Evolutionary conservation across 2,329 filamentous ascomycete species (phyloP).

Genomic region (Ophiocordyceps camponoti-saundersi): DNA sequence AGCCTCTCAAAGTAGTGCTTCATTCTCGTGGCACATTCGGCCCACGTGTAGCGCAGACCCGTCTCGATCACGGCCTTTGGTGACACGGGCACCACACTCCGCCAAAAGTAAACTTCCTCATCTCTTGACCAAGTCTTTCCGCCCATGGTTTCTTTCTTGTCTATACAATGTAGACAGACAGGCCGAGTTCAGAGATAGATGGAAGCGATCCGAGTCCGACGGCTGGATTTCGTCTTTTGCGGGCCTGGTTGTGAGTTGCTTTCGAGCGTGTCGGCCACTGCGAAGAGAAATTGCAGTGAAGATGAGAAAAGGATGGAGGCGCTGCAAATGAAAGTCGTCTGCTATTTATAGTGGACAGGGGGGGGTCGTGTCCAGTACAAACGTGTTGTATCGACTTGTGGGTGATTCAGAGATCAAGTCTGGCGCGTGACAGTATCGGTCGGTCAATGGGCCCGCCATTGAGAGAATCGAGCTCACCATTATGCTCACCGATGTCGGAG

Average conservation of each 20-base stretch:
- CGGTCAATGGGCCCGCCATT: background rate
- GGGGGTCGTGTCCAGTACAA: background rate
- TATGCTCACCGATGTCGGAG: background rate
- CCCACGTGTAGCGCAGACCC: slow-evolving; percentile 14
- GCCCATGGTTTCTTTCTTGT: slow-evolving; percentile 21
- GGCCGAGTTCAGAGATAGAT: too few relatives aligned
- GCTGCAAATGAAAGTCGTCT: background rate
- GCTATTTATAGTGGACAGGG: background rate
- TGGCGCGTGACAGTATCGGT: background rate
- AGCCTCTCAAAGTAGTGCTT: slow-evolving; percentile 10
- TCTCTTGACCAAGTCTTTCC: slow-evolving; percentile 30
- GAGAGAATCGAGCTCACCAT: too few relatives aligned
- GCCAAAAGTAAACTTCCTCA: slow-evolving; percentile 35
- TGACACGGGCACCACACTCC: slow-evolving; percentile 18
- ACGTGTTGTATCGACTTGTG: background rate
- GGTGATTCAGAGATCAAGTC: background rate
- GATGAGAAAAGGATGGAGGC: too few relatives aligned
- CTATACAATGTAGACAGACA: too few relatives aligned
- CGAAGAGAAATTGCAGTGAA: too few relatives aligned
- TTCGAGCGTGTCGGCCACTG: too few relatives aligned
- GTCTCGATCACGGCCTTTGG: slow-evolving; percentile 11
- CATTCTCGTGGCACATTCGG: slow-evolving; percentile 20
- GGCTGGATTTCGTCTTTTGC: too few relatives aligned
- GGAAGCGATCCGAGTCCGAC: too few relatives aligned
- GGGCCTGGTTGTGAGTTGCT: too few relatives aligned